Evolutionary conservation across 306 rosid genomes (phyloP).

Genomic region (Cicer bijugum): DNA sequence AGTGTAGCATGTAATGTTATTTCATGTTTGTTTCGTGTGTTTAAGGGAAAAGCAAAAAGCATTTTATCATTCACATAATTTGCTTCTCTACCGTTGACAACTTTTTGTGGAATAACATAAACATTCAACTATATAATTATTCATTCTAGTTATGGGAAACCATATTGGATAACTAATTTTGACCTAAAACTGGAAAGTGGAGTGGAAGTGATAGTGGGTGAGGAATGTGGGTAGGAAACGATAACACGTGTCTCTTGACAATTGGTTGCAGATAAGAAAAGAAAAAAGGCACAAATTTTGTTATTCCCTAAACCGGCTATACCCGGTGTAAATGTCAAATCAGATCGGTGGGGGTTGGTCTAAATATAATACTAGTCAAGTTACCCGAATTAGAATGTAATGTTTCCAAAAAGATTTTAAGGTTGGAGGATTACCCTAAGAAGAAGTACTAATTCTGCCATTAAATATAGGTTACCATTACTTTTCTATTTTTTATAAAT

Average conservation of each 20-base stretch:
- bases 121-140: constrained; percentile 11
- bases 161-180: constrained; percentile 23
- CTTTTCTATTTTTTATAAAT: too few species aligned
- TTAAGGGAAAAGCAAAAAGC: background rate
- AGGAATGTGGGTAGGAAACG: constrained; percentile 3
- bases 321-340: constrained; percentile 52
- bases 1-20: too few species aligned
- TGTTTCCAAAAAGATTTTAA: constrained; percentile 55
- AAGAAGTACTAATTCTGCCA: constrained; percentile 53
- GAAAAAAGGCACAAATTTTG: background rate
- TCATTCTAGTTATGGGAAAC: background rate
- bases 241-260: constrained; percentile 29
- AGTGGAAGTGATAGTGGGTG: background rate
- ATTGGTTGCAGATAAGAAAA: constrained; percentile 29
- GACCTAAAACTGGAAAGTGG: constrained; percentile 26
- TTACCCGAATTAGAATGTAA: constrained; percentile 64
- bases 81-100: constrained; percentile 30
- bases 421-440: constrained; percentile 59
- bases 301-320: constrained; percentile 50
- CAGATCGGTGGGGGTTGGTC: constrained; percentile 42
- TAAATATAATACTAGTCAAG: constrained; percentile 28
- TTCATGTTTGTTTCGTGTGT: background rate
- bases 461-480: constrained; percentile 34
- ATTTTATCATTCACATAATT: background rate
- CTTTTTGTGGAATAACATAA: background rate